A percentile compares a stretch with the other conserved stretches of the same genome.
Conservation (phyloP, 768 basidiomycete species). For the Naematelia aurantialba region DNA sequence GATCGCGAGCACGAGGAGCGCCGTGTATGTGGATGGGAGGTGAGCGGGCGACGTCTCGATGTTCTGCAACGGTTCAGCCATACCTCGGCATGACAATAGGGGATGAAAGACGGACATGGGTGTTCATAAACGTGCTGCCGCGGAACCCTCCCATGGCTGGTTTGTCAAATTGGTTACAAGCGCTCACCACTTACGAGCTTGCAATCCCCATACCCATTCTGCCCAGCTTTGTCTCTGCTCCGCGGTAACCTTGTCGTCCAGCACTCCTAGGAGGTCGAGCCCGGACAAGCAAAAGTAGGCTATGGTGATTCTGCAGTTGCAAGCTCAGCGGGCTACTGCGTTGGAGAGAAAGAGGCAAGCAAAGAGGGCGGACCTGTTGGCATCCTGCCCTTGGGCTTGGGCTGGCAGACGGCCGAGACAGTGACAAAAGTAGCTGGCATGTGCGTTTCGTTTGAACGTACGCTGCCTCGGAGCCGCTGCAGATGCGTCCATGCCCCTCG, state of each 20-base stretch:
- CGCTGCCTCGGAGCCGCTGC: constrained; percentile 11
- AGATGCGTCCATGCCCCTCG: constrained; percentile 7
- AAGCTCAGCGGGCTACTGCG: too few relatives aligned
- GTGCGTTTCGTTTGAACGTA: constrained; percentile 55
- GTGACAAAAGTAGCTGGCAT: constrained; percentile 64
- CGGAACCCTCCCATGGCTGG: constrained; percentile 55
- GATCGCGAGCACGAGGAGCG: constrained; percentile 74
- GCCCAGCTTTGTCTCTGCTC: constrained; percentile 64
- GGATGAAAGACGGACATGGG: constrained; percentile 20
- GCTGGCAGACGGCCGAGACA: constrained; percentile 69
- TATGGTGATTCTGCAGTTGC: constrained; percentile 74
- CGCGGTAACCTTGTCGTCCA: constrained; percentile 55
- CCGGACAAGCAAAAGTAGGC: constrained; percentile 84
- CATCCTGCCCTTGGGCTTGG: constrained; percentile 66
- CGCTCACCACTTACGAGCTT: constrained; percentile 58
- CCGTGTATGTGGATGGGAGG: constrained; percentile 91
- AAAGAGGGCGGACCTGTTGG: constrained; percentile 58
- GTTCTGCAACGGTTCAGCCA: constrained; percentile 12
- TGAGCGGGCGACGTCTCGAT: constrained; percentile 59
- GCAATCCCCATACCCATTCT: constrained; percentile 87
- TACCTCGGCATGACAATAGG: neutral
- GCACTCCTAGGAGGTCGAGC: constrained; percentile 67
- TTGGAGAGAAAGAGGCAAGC: neutral
- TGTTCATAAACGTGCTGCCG: constrained; percentile 69
- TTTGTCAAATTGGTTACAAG: neutral